Evolutionary conservation across 176 grass and related monocot species (phyloP).

Genomic region (Aechmea fasciata): DNA sequence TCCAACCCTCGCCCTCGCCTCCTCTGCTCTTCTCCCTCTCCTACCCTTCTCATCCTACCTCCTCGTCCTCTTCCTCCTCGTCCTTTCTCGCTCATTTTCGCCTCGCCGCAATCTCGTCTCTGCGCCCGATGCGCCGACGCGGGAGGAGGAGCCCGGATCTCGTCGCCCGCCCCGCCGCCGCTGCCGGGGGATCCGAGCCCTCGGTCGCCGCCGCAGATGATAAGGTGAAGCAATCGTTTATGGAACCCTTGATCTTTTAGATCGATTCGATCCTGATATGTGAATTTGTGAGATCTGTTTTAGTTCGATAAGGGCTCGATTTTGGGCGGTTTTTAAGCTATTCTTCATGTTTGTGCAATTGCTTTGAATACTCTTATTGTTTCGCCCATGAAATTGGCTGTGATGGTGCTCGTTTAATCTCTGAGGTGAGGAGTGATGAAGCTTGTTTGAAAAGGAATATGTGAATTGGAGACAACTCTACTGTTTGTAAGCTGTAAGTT

Average conservation of each 20-base stretch:
- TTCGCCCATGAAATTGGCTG: background rate
- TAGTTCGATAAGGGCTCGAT: background rate
- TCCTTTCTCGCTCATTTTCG: background rate
- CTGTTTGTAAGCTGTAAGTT: too few species aligned
- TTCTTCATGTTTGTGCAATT: conserved; percentile 11
- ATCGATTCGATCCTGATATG: background rate
- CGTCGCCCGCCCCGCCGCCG: background rate
- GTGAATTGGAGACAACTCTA: too few species aligned
- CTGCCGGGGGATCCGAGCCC: background rate
- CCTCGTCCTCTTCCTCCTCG: background rate
- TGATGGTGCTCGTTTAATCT: background rate
- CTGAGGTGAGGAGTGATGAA: background rate
- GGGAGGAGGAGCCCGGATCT: background rate
- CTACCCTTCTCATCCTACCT: conserved; percentile 13
- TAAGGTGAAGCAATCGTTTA: background rate
- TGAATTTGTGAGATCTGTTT: background rate
- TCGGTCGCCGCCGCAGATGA: conserved; percentile 5
- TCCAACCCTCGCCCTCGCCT: background rate
- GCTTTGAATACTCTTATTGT: background rate
- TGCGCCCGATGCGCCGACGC: conserved; percentile 31
- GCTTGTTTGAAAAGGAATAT: too few species aligned
- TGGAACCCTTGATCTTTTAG: background rate
- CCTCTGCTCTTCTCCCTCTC: background rate
- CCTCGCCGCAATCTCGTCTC: background rate
- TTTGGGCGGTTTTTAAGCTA: background rate